A percentile compares a stretch with the other conserved stretches of the same genome.
phyloP scores from a whole-genome alignment of 2,329 filamentous ascomycete genomes.

The Lanzia echinophila region DNA sequence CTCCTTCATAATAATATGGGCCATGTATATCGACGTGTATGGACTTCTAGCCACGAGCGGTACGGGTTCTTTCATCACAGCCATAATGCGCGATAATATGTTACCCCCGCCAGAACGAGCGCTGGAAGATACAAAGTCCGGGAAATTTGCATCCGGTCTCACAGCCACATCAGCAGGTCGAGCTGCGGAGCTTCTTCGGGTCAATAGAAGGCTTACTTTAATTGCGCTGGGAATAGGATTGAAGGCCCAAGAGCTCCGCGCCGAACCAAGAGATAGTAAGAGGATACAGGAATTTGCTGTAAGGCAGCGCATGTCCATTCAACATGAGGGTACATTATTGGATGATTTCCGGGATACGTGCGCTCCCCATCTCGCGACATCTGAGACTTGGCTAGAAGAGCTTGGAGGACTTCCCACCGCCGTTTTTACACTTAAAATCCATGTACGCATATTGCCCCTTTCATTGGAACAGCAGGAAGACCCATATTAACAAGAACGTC shows the following conservation, averaged over 20 bases:
- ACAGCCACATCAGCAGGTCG: background rate
- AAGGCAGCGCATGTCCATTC: background rate
- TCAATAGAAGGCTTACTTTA: constrained; percentile 22
- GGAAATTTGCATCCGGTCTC: background rate
- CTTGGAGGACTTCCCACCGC: background rate
- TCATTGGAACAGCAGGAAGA: background rate
- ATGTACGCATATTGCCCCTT: background rate
- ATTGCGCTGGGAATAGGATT: constrained; percentile 19
- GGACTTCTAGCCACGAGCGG: constrained; percentile 46
- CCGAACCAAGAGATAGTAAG: constrained; percentile 7
- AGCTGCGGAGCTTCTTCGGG: background rate
- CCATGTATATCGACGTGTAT: constrained; percentile 49
- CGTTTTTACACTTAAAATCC: background rate
- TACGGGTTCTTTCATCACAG: constrained; percentile 42
- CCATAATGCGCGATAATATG: constrained; percentile 39
- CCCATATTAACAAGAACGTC: constrained; percentile 4
- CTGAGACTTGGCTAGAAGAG: background rate
- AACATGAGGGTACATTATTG: background rate
- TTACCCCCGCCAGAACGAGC: constrained; percentile 33
- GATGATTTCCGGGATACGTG: background rate
- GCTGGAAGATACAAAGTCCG: background rate
- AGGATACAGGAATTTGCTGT: background rate
- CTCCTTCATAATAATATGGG: constrained; percentile 47
- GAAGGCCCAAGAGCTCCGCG: constrained; percentile 16
- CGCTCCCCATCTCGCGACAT: background rate